Evolutionary conservation across 164 flowering plant species (phyloP), one percentile per base, ranked within the genome.

Genomic region (Vitis rupestris): DNA sequence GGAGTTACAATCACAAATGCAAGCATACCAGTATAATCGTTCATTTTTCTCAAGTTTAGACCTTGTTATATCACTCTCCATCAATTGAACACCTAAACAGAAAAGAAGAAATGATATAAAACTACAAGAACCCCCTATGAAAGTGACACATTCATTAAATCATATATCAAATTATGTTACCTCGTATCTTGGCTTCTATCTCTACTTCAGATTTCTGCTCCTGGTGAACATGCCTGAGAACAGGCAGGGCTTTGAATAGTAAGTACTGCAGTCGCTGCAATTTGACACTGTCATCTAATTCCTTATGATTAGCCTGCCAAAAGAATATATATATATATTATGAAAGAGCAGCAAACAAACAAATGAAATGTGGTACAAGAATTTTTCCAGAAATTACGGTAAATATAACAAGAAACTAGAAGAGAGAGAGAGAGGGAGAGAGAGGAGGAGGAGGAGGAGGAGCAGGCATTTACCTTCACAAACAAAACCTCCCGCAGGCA

Each of bases 151-250:
- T 6, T 37, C 6, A 37, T 3, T 37, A 37, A 14, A 9, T 69
- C 4, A 44, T 44, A 8, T 2, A 67, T 17, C 14, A 27, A 59
- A 47, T 12, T 15, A 60, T 16, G 58, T 12, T 82, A 91, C 97
- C 97, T 66, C 63, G 79, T 55, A 80, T 79, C 44, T 64, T 72
- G 50, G 87, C 73, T 79, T 91, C 94, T n/a, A 80, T 64, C n/a
- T 71, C 81, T 37, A 86, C 65, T 77, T 91, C 97, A 51, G 72
- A 67, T 64, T 67, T 79, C 75, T 91, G 93, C 79, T 91, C 94
- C 64, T 51, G 66, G 44, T 82, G 83, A 68, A 88, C 83, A 70
- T 78, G 83, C 76, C 70, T 81, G 29, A 91, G 88, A 27, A 91
- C 78, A 71, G 97, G 97, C n/a, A 84, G 75, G 57, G 81, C 75